Conservation (phyloP, 73 alveolate genomes). For the Tetrahymena elliotti region DNA sequence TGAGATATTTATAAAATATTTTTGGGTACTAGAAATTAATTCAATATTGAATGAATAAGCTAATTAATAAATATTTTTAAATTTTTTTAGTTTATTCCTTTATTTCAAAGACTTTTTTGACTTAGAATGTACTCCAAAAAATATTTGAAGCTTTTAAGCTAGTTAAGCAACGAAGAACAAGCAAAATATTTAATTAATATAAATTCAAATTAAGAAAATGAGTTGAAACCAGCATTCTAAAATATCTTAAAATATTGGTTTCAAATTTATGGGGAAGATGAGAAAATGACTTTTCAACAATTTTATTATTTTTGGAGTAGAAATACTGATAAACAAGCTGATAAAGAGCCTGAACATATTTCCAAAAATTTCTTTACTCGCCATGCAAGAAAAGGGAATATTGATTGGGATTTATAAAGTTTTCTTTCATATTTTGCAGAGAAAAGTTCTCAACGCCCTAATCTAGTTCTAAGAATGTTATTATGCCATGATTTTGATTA, state of each 20-base stretch:
- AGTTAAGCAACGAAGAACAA: background rate
- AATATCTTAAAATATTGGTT: background rate
- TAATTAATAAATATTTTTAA: too few species aligned
- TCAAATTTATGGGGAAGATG: background rate
- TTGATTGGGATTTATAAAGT: background rate
- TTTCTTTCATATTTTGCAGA: background rate
- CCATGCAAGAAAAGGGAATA: background rate
- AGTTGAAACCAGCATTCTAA: background rate
- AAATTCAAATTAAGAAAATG: background rate
- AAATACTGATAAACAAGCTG: background rate
- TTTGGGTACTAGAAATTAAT: too few species aligned
- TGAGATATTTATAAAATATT: too few species aligned
- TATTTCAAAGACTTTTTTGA: background rate
- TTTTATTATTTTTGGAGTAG: background rate
- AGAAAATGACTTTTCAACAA: background rate
- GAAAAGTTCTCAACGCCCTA: background rate
- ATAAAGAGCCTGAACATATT: background rate
- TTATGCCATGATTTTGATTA: background rate
- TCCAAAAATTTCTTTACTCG: background rate
- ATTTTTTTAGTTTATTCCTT: background rate
- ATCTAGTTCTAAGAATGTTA: background rate
- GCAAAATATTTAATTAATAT: background rate
- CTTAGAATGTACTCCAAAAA: background rate
- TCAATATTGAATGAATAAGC: too few species aligned
- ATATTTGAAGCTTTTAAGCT: background rate